These are phyloP conservation scores for Nemania sp. DNA, from an alignment of 2,329 filamentous ascomycete genomes.

Conservation along the genomic window DNA sequence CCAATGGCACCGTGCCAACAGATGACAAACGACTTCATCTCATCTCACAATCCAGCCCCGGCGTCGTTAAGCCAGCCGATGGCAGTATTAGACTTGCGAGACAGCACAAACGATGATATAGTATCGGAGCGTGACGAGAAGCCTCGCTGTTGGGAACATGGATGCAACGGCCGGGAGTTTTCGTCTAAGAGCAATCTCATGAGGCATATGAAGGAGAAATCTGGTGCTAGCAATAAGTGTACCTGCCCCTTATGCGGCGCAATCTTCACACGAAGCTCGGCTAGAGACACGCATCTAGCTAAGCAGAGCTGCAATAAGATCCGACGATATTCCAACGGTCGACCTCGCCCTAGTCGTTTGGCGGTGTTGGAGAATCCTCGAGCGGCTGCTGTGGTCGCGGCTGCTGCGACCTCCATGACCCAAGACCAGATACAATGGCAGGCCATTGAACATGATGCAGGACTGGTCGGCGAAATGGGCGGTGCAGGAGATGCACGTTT, in stretches of 20 bases:
- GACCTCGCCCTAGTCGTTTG: conserved; percentile 36
- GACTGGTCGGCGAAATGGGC: conserved; percentile 26
- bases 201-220: conserved; percentile 37
- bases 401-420: conserved; percentile 21
- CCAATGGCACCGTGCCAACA: conserved; percentile 4
- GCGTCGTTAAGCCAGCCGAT: conserved; percentile 13
- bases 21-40: neutral
- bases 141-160: conserved; percentile 38
- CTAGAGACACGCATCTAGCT: conserved; percentile 37
- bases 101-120: conserved; percentile 24
- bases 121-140: conserved; percentile 29
- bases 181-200: conserved; percentile 39
- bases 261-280: conserved; percentile 37
- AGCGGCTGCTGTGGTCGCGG: conserved; percentile 28
- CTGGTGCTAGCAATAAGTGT: conserved; percentile 34
- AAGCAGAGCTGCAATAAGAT: conserved; percentile 40
- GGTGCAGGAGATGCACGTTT: conserved; percentile 5
- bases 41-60: conserved; percentile 3
- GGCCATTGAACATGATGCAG: conserved; percentile 30
- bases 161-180: conserved; percentile 37
- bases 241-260: conserved; percentile 37
- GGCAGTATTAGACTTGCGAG: conserved; percentile 27
- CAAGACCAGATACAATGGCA: conserved; percentile 34
- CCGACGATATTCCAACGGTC: conserved; percentile 38
- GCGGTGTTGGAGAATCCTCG: conserved; percentile 36